Percentiles rank a stretch among this genome's conserved stretches.
phyloP scores from a whole-genome alignment of 345 rosid species.

The Brassica cretica region DNA sequence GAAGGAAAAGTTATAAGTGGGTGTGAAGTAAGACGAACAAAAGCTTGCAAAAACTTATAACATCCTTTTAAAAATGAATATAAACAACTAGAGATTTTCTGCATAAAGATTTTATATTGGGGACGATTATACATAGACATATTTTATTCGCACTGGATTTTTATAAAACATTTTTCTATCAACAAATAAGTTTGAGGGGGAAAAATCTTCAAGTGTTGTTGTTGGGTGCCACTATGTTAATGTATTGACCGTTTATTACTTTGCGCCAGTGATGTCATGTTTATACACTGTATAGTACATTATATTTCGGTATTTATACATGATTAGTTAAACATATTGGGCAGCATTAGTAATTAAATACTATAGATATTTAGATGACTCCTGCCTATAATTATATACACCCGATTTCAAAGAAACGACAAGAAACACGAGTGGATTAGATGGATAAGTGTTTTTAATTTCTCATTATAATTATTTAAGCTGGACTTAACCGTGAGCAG shows the following conservation, averaged over 20 bases:
- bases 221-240: neutral
- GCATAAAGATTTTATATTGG: neutral
- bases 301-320: neutral
- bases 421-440: conserved; percentile 32
- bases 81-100: neutral
- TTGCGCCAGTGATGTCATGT: neutral
- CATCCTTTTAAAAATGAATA: neutral
- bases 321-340: neutral
- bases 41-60: neutral
- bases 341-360: neutral
- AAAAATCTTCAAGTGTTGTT: neutral
- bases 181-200: neutral
- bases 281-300: neutral
- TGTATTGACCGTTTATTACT: neutral
- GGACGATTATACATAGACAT: neutral
- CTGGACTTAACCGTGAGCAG: conserved; percentile 27
- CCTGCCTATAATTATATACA: neutral
- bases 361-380: neutral
- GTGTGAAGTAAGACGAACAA: neutral
- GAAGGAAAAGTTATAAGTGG: neutral
- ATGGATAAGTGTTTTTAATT: conserved; percentile 22
- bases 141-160: neutral
- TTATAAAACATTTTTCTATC: neutral
- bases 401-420: conserved; percentile 8
- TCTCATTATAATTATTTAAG: neutral